Percentiles rank a stretch among this genome's conserved stretches.
Conservation (phyloP, 768 basidiomycete genomes). For the Rhodotorula diobovata region DNA sequence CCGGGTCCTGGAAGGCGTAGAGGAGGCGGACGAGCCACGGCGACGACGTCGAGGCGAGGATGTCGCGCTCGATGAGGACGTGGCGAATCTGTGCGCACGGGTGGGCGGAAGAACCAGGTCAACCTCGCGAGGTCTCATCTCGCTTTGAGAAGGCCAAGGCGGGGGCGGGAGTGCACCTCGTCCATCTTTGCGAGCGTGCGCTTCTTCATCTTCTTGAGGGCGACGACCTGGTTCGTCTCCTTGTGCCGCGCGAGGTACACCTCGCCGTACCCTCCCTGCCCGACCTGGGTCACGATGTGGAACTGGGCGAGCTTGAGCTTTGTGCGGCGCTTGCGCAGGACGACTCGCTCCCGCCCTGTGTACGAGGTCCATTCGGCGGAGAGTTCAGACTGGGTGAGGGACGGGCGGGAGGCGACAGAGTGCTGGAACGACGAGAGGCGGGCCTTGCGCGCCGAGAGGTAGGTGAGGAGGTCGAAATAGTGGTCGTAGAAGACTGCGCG, state of each 20-base stretch:
- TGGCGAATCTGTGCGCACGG: slow-evolving; percentile 71
- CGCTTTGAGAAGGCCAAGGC: background rate
- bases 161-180: slow-evolving; percentile 58
- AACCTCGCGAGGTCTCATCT: background rate
- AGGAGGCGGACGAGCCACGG: slow-evolving; percentile 92
- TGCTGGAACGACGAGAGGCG: slow-evolving; percentile 75
- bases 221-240: slow-evolving; percentile 93
- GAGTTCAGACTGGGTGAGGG: slow-evolving; percentile 46
- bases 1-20: slow-evolving; percentile 92
- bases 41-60: slow-evolving; percentile 92
- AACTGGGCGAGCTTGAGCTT: slow-evolving; percentile 92
- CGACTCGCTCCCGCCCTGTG: slow-evolving; percentile 84
- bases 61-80: slow-evolving; percentile 94
- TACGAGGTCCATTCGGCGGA: slow-evolving; percentile 84
- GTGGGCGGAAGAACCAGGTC: no score
- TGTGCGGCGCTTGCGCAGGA: slow-evolving; percentile 84
- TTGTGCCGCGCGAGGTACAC: slow-evolving; percentile 92
- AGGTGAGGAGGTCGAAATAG: slow-evolving; percentile 91
- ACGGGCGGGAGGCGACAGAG: slow-evolving; percentile 65
- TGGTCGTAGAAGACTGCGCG: slow-evolving; percentile 87
- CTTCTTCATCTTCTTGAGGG: slow-evolving; percentile 95
- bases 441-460: slow-evolving; percentile 77
- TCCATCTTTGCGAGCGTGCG: slow-evolving; percentile 96
- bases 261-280: slow-evolving; percentile 97
- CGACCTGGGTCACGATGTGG: slow-evolving; percentile 96